Evolutionary conservation across 257 asterid genomes (phyloP).

Genomic region (Verbascum thapsus): DNA sequence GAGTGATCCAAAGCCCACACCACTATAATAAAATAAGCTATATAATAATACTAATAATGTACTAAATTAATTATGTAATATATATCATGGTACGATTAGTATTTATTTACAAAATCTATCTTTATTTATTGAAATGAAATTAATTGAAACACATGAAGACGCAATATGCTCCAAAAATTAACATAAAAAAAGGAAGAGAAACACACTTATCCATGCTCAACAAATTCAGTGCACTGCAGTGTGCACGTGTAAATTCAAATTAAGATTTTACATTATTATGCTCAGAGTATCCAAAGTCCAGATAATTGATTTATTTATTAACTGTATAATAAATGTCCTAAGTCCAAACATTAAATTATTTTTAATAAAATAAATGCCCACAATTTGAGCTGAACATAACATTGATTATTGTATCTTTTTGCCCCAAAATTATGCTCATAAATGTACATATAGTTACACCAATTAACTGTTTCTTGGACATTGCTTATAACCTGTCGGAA

Average conservation of each 20-base stretch:
- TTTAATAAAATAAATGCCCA: constrained; percentile 7
- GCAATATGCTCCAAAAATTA: constrained; percentile 15
- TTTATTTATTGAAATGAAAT: not conserved
- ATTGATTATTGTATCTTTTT: not conserved
- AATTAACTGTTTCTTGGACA: constrained; percentile 22
- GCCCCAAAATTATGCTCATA: not conserved
- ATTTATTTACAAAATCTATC: not conserved
- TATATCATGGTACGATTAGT: no score
- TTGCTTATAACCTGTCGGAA: not conserved
- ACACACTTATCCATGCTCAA: constrained; percentile 33
- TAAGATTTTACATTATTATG: constrained; percentile 15
- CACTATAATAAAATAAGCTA: no score
- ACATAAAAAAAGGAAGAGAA: constrained; percentile 14
- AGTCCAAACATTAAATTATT: not conserved
- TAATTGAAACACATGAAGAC: constrained; percentile 8
- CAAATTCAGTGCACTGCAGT: constrained; percentile 36
- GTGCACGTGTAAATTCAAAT: constrained; percentile 35
- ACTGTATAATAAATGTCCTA: not conserved
- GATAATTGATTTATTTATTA: not conserved
- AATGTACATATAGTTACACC: not conserved
- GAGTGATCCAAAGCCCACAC: no score
- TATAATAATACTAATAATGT: no score
- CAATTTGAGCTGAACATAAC: constrained; percentile 15
- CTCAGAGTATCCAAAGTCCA: constrained; percentile 45
- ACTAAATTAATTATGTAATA: no score